These are phyloP conservation scores for Cicer yamashitae DNA, from an alignment of 306 rosid genomes.

Conservation along the genomic window DNA sequence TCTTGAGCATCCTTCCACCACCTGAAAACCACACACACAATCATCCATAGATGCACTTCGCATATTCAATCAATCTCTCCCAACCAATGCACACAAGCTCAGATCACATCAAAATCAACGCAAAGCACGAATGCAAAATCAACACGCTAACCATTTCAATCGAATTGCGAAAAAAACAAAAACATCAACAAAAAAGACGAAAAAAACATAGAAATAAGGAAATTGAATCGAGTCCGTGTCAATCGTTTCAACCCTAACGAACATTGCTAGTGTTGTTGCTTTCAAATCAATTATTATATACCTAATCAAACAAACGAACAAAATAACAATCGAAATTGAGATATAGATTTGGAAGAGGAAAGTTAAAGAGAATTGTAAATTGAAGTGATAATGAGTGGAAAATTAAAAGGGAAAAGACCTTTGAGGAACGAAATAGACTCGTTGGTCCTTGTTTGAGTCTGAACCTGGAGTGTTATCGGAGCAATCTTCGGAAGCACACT, in stretches of 20 bases:
- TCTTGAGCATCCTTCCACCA: conserved; percentile 98
- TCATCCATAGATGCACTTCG: conserved; percentile 28
- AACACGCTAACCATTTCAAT: conserved; percentile 7
- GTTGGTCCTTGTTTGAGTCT: conserved; percentile 65
- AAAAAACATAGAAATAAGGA: neutral
- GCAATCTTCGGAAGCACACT: conserved; percentile 62
- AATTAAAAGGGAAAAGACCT: conserved; percentile 57
- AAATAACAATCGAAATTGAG: conserved; percentile 11
- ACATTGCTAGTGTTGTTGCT: conserved; percentile 33
- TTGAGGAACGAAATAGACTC: conserved; percentile 91
- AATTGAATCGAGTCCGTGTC: conserved; percentile 28
- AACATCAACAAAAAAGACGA: neutral
- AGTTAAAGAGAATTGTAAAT: conserved; percentile 15
- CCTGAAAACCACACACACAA: conserved; percentile 58
- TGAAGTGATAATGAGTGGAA: conserved; percentile 41
- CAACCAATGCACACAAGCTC: conserved; percentile 49
- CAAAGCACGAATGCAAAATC: conserved; percentile 13
- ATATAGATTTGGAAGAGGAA: conserved; percentile 46
- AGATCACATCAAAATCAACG: conserved; percentile 49
- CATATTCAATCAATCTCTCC: conserved; percentile 27
- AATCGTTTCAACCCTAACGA: conserved; percentile 37
- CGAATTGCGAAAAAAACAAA: conserved; percentile 2
- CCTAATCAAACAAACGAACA: conserved; percentile 5
- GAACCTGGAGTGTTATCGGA: conserved; percentile 60
- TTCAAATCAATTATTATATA: conserved; percentile 1